These are phyloP conservation scores for Globisporangium spiculum DNA, from an alignment of 352 stramenopile genomes.

Conservation along the genomic window DNA sequence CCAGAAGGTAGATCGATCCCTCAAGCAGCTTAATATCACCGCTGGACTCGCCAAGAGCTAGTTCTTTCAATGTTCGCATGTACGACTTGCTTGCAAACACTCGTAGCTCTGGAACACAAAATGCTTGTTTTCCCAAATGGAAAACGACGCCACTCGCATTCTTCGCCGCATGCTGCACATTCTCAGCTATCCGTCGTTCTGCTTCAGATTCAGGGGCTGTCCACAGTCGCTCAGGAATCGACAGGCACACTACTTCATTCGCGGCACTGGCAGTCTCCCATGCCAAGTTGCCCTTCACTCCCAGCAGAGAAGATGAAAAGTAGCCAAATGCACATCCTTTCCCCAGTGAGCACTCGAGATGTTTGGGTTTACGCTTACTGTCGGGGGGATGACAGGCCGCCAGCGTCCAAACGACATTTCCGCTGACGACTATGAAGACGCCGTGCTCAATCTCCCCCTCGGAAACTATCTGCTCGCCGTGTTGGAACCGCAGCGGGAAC, in stretches of 20 bases:
- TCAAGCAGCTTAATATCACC: background rate
- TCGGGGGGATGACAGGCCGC: background rate
- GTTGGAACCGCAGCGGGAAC: background rate
- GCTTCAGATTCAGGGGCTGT: background rate
- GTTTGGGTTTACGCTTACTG: background rate
- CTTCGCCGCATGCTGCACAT: background rate
- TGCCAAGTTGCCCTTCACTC: background rate
- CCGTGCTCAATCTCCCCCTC: background rate
- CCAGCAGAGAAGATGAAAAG: background rate
- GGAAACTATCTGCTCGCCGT: background rate
- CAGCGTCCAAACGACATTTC: constrained; percentile 6
- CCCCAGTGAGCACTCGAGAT: background rate
- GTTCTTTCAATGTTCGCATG: background rate
- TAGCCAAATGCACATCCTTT: constrained; percentile 7
- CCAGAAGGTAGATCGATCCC: background rate
- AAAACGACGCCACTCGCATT: background rate
- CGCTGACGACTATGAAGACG: constrained; percentile 3
- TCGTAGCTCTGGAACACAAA: background rate
- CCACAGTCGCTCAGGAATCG: background rate
- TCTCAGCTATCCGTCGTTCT: background rate
- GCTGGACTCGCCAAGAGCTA: background rate
- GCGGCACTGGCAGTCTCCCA: background rate
- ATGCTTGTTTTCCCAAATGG: background rate
- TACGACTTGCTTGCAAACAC: background rate
- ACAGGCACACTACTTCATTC: background rate